Base-by-base conservation (phyloP, 2,329 filamentous ascomycete species). In the Mycosphaerella arachidis region DNA sequence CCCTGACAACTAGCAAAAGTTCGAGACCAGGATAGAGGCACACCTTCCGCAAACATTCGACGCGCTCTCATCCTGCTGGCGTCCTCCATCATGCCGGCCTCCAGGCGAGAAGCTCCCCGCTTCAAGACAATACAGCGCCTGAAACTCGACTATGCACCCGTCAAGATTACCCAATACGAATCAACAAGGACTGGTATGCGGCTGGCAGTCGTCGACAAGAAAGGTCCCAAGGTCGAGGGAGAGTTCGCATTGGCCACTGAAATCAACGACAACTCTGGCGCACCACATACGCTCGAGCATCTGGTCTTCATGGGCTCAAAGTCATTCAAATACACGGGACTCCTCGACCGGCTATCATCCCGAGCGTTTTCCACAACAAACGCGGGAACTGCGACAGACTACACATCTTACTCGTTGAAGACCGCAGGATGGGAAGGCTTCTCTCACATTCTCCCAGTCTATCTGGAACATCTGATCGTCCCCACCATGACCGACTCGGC, bases 381-480 rank as follows among this genome's bases (percentile, higher is more conserved):
- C 75, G 94, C 94, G 4, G 99, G 93, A 91, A 99, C 94, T 1
- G 92, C 92, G 24, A 94, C 90, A 12, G 94, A 97, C 68, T 92
- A 97, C 72, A 99, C 95, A 0, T 92, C 92, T 2, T 99, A 99
- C 76, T 97, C 92, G 0, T 82, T 99, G 16, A 91, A 97, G 70
- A 94, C 92, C 10, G 94, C 94, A 27, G 94, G 94, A 1, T 99
- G 94, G 93, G 92, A 96, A 68, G 93, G 93, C 8, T 99, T 99
- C 72, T 88, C 92, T 1, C 91, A 96, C 74, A 95, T 97, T 59
- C 79, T 99, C 18, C 94, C 94, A 0, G 87, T 97, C 45, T 99
- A 99, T 68, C 83, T 99, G 1, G 95, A 99, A 75, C 94, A 99
- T 77, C 83, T 99, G 33, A 85, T 99, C 63, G 80, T 95, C 8